Percentiles rank a stretch among this genome's conserved stretches.
Conservation (phyloP, 2,329 filamentous ascomycete genomes). For the Trichoderma breve region DNA sequence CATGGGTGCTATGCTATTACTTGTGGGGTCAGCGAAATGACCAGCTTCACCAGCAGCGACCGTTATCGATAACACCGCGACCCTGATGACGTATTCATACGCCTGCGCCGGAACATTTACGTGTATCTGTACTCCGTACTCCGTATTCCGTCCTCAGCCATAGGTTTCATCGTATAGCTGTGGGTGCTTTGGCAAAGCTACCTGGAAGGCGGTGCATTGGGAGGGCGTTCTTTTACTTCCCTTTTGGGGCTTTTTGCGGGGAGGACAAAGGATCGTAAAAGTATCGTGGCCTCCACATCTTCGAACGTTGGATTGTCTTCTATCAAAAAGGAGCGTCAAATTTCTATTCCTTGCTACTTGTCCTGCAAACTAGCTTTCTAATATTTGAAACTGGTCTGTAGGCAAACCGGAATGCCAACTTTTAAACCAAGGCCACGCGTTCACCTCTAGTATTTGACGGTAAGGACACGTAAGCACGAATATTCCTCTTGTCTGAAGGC, state of each 20-base stretch:
- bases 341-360: slow-evolving; percentile 10
- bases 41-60: neutral
- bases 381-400: slow-evolving; percentile 3
- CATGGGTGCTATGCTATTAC: slow-evolving; percentile 3
- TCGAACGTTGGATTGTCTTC: neutral
- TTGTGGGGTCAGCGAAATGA: slow-evolving; percentile 14
- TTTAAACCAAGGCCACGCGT: slow-evolving; percentile 9
- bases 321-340: slow-evolving; percentile 6
- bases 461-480: slow-evolving; percentile 11
- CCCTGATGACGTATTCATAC: slow-evolving; percentile 9
- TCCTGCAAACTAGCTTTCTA: slow-evolving; percentile 17
- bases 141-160: neutral
- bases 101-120: neutral
- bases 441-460: slow-evolving; percentile 13
- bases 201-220: neutral
- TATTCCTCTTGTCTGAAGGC: slow-evolving; percentile 9
- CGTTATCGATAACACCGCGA: slow-evolving; percentile 16
- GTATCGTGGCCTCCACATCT: neutral
- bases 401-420: neutral
- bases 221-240: neutral
- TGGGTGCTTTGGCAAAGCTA: neutral
- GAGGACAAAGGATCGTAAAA: neutral
- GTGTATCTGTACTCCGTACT: neutral
- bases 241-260: neutral
- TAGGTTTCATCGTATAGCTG: neutral